These are phyloP conservation scores for Astrothelium macrocarpum DNA, from an alignment of 495 filamentous ascomycete species.

Conservation along the genomic window DNA sequence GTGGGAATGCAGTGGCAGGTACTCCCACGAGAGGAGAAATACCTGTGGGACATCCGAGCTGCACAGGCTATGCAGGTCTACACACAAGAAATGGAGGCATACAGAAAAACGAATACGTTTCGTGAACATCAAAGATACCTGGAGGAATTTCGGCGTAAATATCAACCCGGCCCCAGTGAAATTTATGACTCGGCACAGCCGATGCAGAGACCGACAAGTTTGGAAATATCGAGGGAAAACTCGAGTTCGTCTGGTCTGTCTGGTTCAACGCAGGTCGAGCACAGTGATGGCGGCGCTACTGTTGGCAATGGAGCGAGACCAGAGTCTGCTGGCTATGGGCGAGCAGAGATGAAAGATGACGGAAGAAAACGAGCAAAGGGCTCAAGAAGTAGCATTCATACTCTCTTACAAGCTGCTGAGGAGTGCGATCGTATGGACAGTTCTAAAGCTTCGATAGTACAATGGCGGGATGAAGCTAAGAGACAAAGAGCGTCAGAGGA, in stretches of 20 bases:
- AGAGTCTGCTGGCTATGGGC: not conserved
- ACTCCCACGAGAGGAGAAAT: constrained; percentile 1
- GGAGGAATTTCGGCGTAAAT: not conserved
- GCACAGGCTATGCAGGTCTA: not conserved
- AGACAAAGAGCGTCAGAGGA: not conserved
- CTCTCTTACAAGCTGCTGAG: not conserved
- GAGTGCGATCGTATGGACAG: not conserved
- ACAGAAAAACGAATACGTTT: not conserved
- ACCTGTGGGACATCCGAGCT: not conserved
- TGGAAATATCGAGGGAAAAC: not conserved
- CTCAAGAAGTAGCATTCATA: not conserved
- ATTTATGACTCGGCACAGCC: not conserved
- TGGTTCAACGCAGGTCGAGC: not conserved
- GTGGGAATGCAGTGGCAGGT: constrained; percentile 8
- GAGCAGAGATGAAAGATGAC: not conserved
- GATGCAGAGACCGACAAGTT: not conserved
- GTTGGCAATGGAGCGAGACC: not conserved
- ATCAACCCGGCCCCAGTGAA: not conserved
- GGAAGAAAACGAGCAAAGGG: no score
- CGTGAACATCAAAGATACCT: not conserved
- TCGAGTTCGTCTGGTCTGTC: not conserved
- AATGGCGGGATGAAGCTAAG: not conserved
- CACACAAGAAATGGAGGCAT: not conserved
- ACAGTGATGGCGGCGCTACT: not conserved
- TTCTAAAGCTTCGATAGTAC: not conserved